These are phyloP conservation scores for Candida cerambycidarum DNA, from an alignment of 805 yeast species.

Conservation along the genomic window DNA sequence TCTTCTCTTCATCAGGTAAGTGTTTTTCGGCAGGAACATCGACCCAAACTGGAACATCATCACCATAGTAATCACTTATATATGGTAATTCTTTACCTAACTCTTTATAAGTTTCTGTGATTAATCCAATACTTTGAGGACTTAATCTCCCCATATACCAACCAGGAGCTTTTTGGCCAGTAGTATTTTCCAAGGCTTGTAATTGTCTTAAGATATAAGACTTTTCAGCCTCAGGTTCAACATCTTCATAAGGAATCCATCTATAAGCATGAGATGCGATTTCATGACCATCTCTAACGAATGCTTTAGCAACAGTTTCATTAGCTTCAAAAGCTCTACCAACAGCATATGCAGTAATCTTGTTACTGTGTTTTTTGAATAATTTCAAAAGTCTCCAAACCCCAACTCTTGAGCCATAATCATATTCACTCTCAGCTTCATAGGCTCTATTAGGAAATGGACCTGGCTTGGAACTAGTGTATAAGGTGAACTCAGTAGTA, in stretches of 20 bases:
- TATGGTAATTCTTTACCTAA: conserved; percentile 15
- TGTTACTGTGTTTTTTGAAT: conserved; percentile 12
- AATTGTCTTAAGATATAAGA: conserved; percentile 16
- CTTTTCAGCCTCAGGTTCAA: conserved; percentile 17
- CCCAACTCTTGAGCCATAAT: conserved; percentile 17
- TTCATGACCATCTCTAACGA: conserved; percentile 19
- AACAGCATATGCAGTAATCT: conserved; percentile 18
- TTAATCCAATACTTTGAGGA: conserved; percentile 15
- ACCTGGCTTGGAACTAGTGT: conserved; percentile 12
- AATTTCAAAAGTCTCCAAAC: conserved; percentile 15
- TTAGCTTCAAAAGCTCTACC: conserved; percentile 17
- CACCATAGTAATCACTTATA: conserved; percentile 18
- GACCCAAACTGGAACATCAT: conserved; percentile 18
- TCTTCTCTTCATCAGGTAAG: conserved; percentile 17
- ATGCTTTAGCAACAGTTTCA: conserved; percentile 14
- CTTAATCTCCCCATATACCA: conserved; percentile 20
- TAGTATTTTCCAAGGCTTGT: conserved; percentile 12
- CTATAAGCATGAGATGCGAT: conserved; percentile 19
- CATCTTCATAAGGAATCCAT: conserved; percentile 17
- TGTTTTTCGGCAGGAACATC: conserved; percentile 18
- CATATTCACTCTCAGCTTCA: conserved; percentile 16
- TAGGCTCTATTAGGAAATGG: conserved; percentile 10
- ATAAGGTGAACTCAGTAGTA: conserved; percentile 15
- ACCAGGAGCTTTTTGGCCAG: conserved; percentile 15
- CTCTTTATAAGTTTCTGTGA: conserved; percentile 16